These are phyloP conservation scores for Camellia oleifera DNA, from an alignment of 179 eudicot genomes.

Conservation along the genomic window DNA sequence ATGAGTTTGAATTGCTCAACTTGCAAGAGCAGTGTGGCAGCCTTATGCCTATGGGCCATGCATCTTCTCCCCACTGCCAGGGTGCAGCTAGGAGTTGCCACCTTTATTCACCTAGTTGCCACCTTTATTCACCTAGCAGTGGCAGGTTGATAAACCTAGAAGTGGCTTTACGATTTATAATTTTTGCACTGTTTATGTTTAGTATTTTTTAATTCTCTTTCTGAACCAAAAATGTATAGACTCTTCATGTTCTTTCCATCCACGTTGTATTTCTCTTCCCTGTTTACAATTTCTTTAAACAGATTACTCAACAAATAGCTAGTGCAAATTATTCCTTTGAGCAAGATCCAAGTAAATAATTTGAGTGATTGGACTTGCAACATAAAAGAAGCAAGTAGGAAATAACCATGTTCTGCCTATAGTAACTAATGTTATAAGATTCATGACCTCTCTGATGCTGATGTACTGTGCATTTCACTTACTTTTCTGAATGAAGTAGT, in stretches of 20 bases:
- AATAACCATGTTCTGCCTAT: constrained; percentile 2
- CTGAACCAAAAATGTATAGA: not conserved
- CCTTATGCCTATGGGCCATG: not conserved
- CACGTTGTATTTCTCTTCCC: not conserved
- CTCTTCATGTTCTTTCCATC: not conserved
- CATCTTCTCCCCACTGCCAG: not conserved
- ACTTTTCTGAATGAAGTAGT: constrained; percentile 4
- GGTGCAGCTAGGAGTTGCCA: not conserved
- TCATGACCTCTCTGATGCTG: not conserved
- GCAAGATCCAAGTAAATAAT: not conserved
- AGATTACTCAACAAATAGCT: not conserved
- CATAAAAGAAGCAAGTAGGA: not conserved
- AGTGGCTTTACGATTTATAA: not conserved
- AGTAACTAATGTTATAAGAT: not conserved
- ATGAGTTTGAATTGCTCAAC: not conserved
- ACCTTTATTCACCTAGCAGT: not conserved
- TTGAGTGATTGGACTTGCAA: not conserved
- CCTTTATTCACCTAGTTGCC: too few species aligned
- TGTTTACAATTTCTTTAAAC: not conserved
- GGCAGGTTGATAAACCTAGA: not conserved
- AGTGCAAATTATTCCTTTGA: not conserved
- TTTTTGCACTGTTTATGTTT: not conserved
- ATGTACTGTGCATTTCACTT: not conserved
- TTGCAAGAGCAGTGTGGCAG: not conserved
- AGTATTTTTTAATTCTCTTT: not conserved